Evolutionary conservation across 371 early-diverging fungal genomes (phyloP), one percentile per base, ranked within the genome.

Genomic region (Funneliformis caledonium): DNA sequence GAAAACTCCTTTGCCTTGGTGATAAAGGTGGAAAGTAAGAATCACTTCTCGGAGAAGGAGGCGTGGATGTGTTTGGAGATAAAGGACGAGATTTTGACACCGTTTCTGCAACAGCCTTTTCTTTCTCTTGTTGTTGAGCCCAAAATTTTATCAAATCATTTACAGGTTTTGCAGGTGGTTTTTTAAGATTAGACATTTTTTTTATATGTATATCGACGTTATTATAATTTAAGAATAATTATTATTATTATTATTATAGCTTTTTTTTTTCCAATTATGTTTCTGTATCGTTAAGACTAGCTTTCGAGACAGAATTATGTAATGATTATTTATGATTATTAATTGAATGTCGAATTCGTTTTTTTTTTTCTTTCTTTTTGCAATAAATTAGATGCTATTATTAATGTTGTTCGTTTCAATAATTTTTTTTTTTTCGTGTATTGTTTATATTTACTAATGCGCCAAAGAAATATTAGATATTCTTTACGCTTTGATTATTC

Each of bases 111-210:
- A 11, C 42, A n/a, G n/a, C n/a, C 62, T 22, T 26, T 47, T 42
- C 47, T 26, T 72, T 72, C 26, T 72, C 72, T 62, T 76, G 31
- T 62, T 60, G 50, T 62, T 60, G 60, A 50, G 50, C 50, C 78
- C 78, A 78, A 78, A 78, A 78, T 68, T 45, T 52, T 33, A 78
- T 78, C 14, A 78, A 19, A 52, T 78, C 78, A 61, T 78, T 78
- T 19, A 78, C 78, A 4, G 78, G 78, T 33, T 78, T 65, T 76
- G 65, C 10, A 10, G 65, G 50, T 19, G 47, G 48, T 62, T 26
- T 42, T 61, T 50, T 60, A 19, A 1, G 12, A 52, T 4, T 19
- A 56, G 56, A 56, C 56, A 56, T 52, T 52, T n/a, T 56, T 56
- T 50, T 11, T 7, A 19, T 56, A 19, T 52, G 16, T 52, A 52